phyloP scores from a whole-genome alignment of 129 eudicot species.

The Centrapalus pauciflorus region DNA sequence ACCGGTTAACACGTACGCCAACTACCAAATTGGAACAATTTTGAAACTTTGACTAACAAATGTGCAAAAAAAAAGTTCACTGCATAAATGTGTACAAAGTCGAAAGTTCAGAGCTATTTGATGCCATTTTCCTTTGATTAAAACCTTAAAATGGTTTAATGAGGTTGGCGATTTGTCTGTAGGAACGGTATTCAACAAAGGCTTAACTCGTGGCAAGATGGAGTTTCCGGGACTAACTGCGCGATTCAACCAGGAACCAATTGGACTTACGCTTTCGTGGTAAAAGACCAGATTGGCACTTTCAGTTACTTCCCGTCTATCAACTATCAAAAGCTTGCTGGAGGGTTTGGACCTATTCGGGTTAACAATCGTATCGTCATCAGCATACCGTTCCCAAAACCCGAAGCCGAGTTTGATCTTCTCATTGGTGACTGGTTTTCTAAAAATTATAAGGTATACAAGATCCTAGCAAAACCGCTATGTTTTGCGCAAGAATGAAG shows the following conservation, averaged over 20 bases:
- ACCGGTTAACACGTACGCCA: no score
- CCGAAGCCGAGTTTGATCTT: slow-evolving; percentile 79
- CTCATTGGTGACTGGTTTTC: slow-evolving; percentile 66
- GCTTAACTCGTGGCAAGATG: slow-evolving; percentile 87
- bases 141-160: neutral
- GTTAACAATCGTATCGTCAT: slow-evolving; percentile 70
- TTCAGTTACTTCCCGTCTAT: slow-evolving; percentile 62
- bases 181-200: slow-evolving; percentile 89
- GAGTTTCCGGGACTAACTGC: slow-evolving; percentile 79
- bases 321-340: slow-evolving; percentile 59
- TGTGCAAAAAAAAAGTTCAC: no score
- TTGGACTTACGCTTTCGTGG: slow-evolving; percentile 69
- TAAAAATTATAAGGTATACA: slow-evolving; percentile 51
- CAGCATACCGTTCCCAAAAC: slow-evolving; percentile 66
- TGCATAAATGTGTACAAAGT: no score
- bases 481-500: no score
- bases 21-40: no score
- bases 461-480: no score
- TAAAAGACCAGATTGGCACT: slow-evolving; percentile 68
- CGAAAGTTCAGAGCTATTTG: no score
- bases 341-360: slow-evolving; percentile 72
- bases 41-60: no score
- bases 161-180: neutral
- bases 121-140: no score
- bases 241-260: slow-evolving; percentile 63